A percentile compares a stretch with the other conserved stretches of the same genome.
phyloP scores from a whole-genome alignment of 2,329 filamentous ascomycete genomes.

The Hysterium pulicare region DNA sequence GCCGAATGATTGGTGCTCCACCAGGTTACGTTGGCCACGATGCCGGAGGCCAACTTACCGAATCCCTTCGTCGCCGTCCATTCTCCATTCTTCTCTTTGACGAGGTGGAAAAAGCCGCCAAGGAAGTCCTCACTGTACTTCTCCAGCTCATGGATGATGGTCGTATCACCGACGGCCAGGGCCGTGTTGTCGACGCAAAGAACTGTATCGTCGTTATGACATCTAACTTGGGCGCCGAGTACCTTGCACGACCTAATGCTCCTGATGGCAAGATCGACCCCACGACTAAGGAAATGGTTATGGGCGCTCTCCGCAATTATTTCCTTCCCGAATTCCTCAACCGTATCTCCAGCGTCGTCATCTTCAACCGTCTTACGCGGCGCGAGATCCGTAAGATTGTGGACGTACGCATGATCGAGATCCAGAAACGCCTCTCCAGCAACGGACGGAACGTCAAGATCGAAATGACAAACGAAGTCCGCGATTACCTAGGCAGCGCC shows the following conservation, averaged over 20 bases:
- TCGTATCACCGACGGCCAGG: constrained; percentile 96
- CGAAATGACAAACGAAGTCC: constrained; percentile 76
- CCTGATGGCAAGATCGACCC: constrained; percentile 83
- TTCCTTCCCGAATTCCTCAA: constrained; percentile 99
- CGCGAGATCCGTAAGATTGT: constrained; percentile 93
- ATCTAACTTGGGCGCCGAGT: constrained; percentile 93
- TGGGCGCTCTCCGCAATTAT: constrained; percentile 86
- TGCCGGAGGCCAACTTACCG: constrained; percentile 90
- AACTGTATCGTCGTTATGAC: constrained; percentile 99
- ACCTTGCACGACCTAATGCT: constrained; percentile 73
- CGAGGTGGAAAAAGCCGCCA: constrained; percentile 97
- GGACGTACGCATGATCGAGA: constrained; percentile 80
- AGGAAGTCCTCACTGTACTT: constrained; percentile 93
- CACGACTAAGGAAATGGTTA: constrained; percentile 82
- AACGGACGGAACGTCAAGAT: constrained; percentile 88
- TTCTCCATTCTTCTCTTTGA: constrained; percentile 98
- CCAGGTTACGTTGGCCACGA: constrained; percentile 97
- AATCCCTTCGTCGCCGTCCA: constrained; percentile 86
- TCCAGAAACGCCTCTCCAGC: constrained; percentile 82
- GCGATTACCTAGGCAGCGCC: constrained; percentile 85
- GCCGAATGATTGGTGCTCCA: constrained; percentile 95
- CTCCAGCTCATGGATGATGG: constrained; percentile 99
- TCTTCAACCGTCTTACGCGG: constrained; percentile 94
- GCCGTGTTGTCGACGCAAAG: constrained; percentile 86
- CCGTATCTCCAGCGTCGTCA: constrained; percentile 91